Evolutionary conservation across 768 basidiomycete species (phyloP), one percentile per base, ranked within the genome.

Genomic region (Lyophyllum shimeji): DNA sequence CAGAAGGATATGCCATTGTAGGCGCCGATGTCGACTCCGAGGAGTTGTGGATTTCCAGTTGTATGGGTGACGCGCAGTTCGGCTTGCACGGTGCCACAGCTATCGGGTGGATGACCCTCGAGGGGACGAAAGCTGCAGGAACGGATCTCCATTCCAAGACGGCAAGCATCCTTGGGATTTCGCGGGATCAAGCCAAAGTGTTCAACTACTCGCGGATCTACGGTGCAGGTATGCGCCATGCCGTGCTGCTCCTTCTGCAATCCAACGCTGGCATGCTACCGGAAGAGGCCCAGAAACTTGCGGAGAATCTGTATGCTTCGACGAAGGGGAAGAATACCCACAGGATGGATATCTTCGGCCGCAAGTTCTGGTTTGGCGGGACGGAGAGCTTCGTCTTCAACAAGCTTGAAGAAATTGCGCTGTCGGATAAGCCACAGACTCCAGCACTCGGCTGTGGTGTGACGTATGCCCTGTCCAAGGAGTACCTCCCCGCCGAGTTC

Each of bases 151-250:
- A 98, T 66, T 98, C 95, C 11, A 97, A 97, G 75, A 96, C 95
- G 1, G 97, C 96, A 11, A 83, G 73, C 56, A 98, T 98, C 65
- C 76, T 98, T 37, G 91, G 92, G 17, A 95, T 95, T 60, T 91
- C 93, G 39, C 84, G 96, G 29, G 94, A 98, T 65, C 87, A 91
- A 62, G 96, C 97, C 29, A 98, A 99, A 70, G 93, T 95, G 33
- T 99, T 99, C 83, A 99, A 99, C 68, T 99, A 98, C 65, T 97
- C 96, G 43, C 86, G 96, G 33, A 97, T 99, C 62, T 98, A 98
- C 64, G 95, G 96, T n/a, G 96, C 96, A 1, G 97, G 95, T 6
- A 92, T 94, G 86, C 87, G 88, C 55, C 95, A 99, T 63, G 97
- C 95, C 1, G 77, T 93, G 6, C 82, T 94, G 9, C 81, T 98